Evolutionary conservation across 208 protist species (phyloP).

Genomic region (Endotrypanum monterogeii): DNA sequence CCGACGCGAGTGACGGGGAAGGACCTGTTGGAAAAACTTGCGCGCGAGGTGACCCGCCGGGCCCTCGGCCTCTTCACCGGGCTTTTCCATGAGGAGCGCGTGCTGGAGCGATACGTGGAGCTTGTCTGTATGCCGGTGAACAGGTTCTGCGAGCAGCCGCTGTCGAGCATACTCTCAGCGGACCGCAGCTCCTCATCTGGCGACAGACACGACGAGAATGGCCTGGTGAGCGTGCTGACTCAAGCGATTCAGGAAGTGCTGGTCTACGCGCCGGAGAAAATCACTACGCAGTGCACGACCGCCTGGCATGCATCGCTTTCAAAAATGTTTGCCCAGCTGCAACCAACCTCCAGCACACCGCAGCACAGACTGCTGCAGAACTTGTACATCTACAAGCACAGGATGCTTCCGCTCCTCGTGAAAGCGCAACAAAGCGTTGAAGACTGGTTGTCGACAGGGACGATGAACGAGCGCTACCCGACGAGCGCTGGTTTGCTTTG

Average conservation of each 20-base stretch:
- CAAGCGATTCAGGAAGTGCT: conserved; percentile 35
- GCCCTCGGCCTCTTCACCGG: conserved; percentile 21
- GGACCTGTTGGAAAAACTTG: conserved; percentile 22
- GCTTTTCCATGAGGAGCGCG: conserved; percentile 29
- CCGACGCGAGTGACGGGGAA: conserved; percentile 3
- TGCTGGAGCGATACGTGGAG: conserved; percentile 28
- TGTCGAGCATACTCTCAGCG: conserved; percentile 5
- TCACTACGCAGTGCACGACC: conserved; percentile 39
- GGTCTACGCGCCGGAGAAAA: conserved; percentile 56
- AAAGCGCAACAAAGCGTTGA: conserved; percentile 34
- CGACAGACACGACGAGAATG: conserved; percentile 11
- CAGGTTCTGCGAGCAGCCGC: conserved; percentile 23
- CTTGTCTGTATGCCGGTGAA: conserved; percentile 19
- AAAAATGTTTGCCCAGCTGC: conserved; percentile 25
- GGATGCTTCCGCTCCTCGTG: conserved; percentile 34
- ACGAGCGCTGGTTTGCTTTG: conserved; percentile 27
- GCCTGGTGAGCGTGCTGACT: conserved; percentile 3
- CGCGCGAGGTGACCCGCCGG: conserved; percentile 24
- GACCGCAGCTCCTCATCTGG: not conserved
- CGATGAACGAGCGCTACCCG: conserved; percentile 36
- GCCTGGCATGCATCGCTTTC: conserved; percentile 42
- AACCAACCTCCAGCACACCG: conserved; percentile 2
- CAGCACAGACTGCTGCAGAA: conserved; percentile 28
- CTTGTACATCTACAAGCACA: conserved; percentile 22
- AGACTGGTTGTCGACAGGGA: conserved; percentile 41